Evolutionary conservation across 352 stramenopile species (phyloP).

Genomic region (Peronospora destructor): DNA sequence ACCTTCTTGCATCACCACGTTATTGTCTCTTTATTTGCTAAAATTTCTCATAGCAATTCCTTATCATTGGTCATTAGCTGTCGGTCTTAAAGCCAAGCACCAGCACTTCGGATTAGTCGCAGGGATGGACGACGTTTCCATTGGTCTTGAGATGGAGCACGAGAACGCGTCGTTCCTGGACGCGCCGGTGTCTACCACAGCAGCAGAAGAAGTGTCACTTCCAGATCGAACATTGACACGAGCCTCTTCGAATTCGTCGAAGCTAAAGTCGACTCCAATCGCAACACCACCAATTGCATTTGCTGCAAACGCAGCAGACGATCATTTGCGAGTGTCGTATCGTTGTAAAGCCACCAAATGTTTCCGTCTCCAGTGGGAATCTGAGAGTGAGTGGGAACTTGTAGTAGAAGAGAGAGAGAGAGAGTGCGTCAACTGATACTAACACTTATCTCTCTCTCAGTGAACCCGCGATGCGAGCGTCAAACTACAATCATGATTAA

Average conservation of each 20-base stretch:
- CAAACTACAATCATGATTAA: slow-evolving; percentile 72
- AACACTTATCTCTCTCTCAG: slow-evolving; percentile 21
- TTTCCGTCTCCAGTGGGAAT: slow-evolving; percentile 74
- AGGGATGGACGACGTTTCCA: slow-evolving; percentile 32
- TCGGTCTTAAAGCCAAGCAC: too few relatives aligned
- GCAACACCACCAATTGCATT: slow-evolving; percentile 9
- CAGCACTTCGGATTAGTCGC: background rate
- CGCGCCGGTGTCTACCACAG: slow-evolving; percentile 1
- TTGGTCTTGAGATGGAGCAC: slow-evolving; percentile 32
- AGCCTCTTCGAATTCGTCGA: slow-evolving; percentile 1
- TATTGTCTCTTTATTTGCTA: slow-evolving; percentile 7
- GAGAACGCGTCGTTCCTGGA: slow-evolving; percentile 33
- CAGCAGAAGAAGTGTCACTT: background rate
- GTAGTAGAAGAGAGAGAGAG: background rate
- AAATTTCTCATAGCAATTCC: slow-evolving; percentile 5
- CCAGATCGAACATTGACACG: background rate
- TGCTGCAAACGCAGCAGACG: slow-evolving; percentile 23
- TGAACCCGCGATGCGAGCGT: slow-evolving; percentile 63
- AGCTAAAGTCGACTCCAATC: slow-evolving; percentile 2
- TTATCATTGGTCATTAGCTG: slow-evolving; percentile 14
- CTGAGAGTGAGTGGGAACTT: slow-evolving; percentile 45
- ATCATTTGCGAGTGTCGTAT: slow-evolving; percentile 51
- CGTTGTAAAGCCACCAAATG: slow-evolving; percentile 60
- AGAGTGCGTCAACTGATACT: background rate
- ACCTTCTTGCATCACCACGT: too few relatives aligned